Percentiles rank a stretch among this genome's conserved stretches.
These are phyloP conservation scores for Rhytidiadelphus loreus DNA, from an alignment of 225 moss, liverwort and hornwort species.

Conservation along the genomic window DNA sequence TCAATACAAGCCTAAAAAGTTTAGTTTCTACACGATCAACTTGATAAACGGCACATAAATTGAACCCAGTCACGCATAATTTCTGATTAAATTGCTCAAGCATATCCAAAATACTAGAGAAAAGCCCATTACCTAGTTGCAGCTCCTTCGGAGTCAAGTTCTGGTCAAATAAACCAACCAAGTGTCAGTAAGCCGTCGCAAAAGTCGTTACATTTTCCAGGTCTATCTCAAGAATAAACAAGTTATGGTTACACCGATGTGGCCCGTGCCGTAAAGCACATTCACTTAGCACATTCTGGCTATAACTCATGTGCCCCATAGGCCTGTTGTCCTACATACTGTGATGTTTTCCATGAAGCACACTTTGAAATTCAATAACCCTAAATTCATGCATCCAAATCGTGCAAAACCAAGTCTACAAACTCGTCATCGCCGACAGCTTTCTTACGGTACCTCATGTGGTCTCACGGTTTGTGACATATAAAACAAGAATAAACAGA, in stretches of 20 bases:
- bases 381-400: neutral
- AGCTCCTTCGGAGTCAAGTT: slow-evolving; percentile 52
- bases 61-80: neutral
- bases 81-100: neutral
- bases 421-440: neutral
- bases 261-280: neutral
- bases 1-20: neutral
- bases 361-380: neutral
- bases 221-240: neutral
- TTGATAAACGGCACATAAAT: neutral
- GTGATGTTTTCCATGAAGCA: neutral
- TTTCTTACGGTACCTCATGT: neutral
- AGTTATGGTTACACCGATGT: neutral
- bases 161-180: slow-evolving; percentile 17
- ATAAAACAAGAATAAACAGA: neutral
- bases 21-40: neutral
- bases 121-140: slow-evolving; percentile 28
- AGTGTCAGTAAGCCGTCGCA: neutral
- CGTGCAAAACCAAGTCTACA: neutral
- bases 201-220: neutral
- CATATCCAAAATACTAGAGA: neutral
- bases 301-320: neutral
- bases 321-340: neutral
- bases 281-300: neutral
- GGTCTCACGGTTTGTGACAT: neutral